Percentiles rank a stretch among this genome's conserved stretches.
Evolutionary conservation across 1,139 yeast species (phyloP).

Genomic region (Lodderomyces orthopsilosis): DNA sequence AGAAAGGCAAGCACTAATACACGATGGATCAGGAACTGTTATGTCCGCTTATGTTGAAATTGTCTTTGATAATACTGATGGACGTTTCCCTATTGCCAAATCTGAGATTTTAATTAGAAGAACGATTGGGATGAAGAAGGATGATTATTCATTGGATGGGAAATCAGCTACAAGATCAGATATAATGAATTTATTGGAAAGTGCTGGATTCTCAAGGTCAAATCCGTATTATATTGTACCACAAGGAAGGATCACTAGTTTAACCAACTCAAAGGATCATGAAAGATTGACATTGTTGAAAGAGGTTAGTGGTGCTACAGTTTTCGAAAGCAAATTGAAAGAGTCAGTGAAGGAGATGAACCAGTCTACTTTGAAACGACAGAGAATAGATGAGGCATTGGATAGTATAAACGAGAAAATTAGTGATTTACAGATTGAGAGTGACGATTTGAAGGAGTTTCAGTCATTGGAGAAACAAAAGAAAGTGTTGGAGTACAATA

Average conservation of each 20-base stretch:
- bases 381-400: constrained; percentile 74
- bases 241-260: constrained; percentile 82
- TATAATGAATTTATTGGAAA: constrained; percentile 77
- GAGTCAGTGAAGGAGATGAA: constrained; percentile 76
- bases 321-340: constrained; percentile 76
- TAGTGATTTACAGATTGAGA: constrained; percentile 77
- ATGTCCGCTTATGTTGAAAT: constrained; percentile 94
- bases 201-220: constrained; percentile 88
- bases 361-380: constrained; percentile 65
- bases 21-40: constrained; percentile 88
- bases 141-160: constrained; percentile 80
- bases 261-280: constrained; percentile 84
- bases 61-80: constrained; percentile 76
- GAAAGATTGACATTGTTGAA: constrained; percentile 78
- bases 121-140: constrained; percentile 89
- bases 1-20: constrained; percentile 84
- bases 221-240: constrained; percentile 97
- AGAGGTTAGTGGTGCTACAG: constrained; percentile 94
- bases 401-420: constrained; percentile 68
- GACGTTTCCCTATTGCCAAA: constrained; percentile 68
- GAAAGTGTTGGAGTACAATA: constrained; percentile 70
- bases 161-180: constrained; percentile 79
- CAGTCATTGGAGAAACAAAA: constrained; percentile 67
- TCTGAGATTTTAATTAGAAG: constrained; percentile 74
- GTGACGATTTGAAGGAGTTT: constrained; percentile 66